Evolutionary conservation across 179 eudicot genomes (phyloP).

Genomic region (Silene coronaria): DNA sequence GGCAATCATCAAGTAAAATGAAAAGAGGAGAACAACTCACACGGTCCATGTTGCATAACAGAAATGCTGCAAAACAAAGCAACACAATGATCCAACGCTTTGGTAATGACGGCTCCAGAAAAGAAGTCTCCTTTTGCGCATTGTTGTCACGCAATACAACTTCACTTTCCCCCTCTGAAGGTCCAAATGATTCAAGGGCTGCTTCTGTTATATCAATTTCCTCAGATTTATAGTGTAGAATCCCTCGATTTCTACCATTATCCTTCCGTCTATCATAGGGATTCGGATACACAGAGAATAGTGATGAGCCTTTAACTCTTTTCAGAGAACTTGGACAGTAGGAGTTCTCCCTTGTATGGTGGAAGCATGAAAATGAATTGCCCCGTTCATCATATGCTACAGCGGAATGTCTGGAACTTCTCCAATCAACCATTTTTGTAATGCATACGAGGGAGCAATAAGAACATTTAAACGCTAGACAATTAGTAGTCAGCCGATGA

Average conservation of each 20-base stretch:
- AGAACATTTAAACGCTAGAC: conserved; percentile 32
- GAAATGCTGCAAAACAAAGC: conserved; percentile 80
- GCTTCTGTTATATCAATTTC: conserved; percentile 59
- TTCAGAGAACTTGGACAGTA: conserved; percentile 21
- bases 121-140: conserved; percentile 36
- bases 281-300: conserved; percentile 35
- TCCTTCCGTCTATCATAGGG: conserved; percentile 26
- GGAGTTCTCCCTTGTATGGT: conserved; percentile 24
- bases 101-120: conserved; percentile 58
- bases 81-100: conserved; percentile 90
- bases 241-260: conserved; percentile 31
- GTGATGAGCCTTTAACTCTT: conserved; percentile 33
- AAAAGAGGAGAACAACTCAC: conserved; percentile 43
- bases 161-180: conserved; percentile 50
- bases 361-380: conserved; percentile 25
- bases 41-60: conserved; percentile 96
- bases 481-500: conserved; percentile 31
- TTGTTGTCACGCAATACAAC: conserved; percentile 37
- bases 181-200: conserved; percentile 42
- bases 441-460: conserved; percentile 33
- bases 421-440: conserved; percentile 28
- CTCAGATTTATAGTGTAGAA: conserved; percentile 64
- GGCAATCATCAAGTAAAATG: background rate
- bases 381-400: conserved; percentile 15
- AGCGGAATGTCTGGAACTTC: conserved; percentile 23